phyloP scores from a whole-genome alignment of 495 filamentous ascomycete genomes.

The Chaetomium cochliodes region DNA sequence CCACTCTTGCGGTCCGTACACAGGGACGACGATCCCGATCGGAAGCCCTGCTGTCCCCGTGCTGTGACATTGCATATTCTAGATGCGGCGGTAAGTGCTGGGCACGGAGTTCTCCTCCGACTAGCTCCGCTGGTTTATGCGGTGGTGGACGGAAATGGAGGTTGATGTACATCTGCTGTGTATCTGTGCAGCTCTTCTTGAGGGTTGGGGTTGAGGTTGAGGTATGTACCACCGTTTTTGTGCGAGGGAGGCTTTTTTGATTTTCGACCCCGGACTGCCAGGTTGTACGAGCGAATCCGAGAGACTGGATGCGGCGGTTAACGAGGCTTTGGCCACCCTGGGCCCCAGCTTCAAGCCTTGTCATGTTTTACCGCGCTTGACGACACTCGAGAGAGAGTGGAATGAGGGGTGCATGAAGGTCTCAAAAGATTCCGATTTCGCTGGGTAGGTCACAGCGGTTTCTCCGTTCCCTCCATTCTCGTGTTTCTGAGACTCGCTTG shows the following conservation, averaged over 20 bases:
- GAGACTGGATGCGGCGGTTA: constrained; percentile 3
- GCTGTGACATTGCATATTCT: not conserved
- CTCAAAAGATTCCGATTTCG: not conserved
- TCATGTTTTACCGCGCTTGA: not conserved
- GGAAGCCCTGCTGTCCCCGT: not conserved
- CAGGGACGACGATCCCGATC: not conserved
- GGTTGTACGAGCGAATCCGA: constrained; percentile 5
- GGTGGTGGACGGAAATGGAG: not conserved
- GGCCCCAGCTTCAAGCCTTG: not conserved
- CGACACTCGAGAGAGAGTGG: not conserved
- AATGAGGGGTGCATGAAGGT: not conserved
- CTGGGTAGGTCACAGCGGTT: not conserved
- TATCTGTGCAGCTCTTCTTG: too few relatives aligned
- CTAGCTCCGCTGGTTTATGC: not conserved
- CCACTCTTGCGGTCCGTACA: not conserved
- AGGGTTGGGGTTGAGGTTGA: not conserved
- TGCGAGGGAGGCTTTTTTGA: not conserved
- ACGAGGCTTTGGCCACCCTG: not conserved
- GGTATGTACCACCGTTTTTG: not conserved
- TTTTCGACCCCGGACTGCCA: not conserved
- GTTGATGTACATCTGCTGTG: too few relatives aligned
- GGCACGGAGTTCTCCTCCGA: not conserved
- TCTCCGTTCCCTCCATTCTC: not conserved
- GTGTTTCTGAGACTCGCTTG: not conserved
- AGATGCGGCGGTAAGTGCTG: not conserved